Evolutionary conservation across 2,329 filamentous ascomycete species (phyloP), one percentile per base, ranked within the genome.

Genomic region (Aspergillus luchuensis): DNA sequence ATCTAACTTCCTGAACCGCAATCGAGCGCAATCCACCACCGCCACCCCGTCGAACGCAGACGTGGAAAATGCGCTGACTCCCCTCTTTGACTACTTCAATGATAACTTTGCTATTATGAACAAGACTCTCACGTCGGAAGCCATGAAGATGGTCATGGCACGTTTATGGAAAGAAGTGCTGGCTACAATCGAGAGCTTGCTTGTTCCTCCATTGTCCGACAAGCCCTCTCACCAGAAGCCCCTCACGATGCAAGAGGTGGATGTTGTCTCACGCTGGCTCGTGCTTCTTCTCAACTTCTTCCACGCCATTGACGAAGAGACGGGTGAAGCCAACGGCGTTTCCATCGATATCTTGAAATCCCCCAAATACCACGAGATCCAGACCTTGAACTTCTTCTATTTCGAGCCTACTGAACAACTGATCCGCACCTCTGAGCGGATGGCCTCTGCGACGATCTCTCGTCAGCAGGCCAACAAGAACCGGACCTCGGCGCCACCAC

Each of bases 51-150:
- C 91, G 0, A 85, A 86, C 33, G 84, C 83, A 6, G 92, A 97
- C 61, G 84, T 97, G 19, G 89, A 91, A 66, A 89, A 89, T 67
- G 92, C 92, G 0, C 81, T 99, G 11, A 88, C 90, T 67, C 90
- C 92, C 4, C 84, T 99, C 0, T 95, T 97, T 73, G 86, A 88
- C 57, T 99, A 99, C 76, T 99, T 99, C 73, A 91, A 99, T 74
- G 94, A 97, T 74, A 99, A 99, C 72, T 99, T 99, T 77, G 92
- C 92, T 61, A 97, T 98, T 68, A 97, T 99, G 93, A 97, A 98
- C 79, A 88, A 95, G 76, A 97, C 94, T 0, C 82, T 99, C 59
- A 98, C 95, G 1, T 90, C 92, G 60, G 89, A 92, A 59, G 96
- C 95, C n/a, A 97, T 99, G 94, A 88, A 93, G 69, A 93, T 95